Conservation (phyloP, 768 basidiomycete species). For the Russula earlei region DNA sequence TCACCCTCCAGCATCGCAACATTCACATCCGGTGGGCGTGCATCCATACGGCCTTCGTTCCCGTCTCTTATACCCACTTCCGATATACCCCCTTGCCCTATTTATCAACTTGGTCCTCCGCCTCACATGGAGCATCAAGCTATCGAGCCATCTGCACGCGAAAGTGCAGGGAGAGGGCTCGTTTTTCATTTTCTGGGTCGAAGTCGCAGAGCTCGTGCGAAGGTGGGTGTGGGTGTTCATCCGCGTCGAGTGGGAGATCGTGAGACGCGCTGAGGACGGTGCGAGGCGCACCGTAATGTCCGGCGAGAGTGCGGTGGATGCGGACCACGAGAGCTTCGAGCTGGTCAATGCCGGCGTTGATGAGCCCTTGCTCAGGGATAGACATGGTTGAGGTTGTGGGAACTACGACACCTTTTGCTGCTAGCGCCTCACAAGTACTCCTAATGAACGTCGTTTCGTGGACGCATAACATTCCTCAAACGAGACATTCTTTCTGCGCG, state of each 20-base stretch:
- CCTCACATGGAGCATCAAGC: conserved; percentile 88
- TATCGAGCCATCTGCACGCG: conserved; percentile 78
- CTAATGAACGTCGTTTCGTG: neutral
- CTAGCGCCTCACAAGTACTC: neutral
- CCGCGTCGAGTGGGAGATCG: conserved; percentile 90
- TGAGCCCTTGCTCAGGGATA: neutral
- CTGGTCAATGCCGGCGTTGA: neutral
- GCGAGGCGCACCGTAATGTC: neutral
- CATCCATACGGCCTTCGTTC: conserved; percentile 70
- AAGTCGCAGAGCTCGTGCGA: conserved; percentile 79
- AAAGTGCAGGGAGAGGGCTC: conserved; percentile 57
- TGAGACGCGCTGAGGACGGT: conserved; percentile 9
- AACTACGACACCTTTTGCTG: neutral
- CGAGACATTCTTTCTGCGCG: neutral
- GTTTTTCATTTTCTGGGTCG: conserved; percentile 78
- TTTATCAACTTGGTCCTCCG: conserved; percentile 79
- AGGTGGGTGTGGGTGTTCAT: conserved; percentile 99
- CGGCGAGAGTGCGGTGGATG: neutral
- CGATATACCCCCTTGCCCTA: conserved; percentile 75
- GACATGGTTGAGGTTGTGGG: neutral
- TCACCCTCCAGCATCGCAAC: neutral
- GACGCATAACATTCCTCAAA: neutral
- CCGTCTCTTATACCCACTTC: conserved; percentile 67
- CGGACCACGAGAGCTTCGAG: conserved; percentile 1
- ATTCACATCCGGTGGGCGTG: conserved; percentile 18